phyloP scores from a whole-genome alignment of 1,284 basidiomycete genomes.

The Sanghuangporus baumii region DNA sequence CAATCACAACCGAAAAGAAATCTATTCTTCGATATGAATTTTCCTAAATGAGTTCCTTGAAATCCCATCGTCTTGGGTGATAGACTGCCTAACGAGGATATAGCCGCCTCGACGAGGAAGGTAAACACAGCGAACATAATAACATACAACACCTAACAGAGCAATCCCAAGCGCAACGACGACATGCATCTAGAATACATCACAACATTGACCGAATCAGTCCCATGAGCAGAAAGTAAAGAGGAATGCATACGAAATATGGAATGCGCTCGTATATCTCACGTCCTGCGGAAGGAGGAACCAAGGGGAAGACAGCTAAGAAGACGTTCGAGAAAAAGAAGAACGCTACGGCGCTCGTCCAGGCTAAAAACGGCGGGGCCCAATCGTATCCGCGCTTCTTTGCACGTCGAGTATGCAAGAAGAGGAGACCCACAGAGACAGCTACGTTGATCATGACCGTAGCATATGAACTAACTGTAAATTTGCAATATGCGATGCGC shows the following conservation, averaged over 20 bases:
- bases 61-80: constrained; percentile 52
- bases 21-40: constrained; percentile 14
- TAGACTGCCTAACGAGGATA: constrained; percentile 40
- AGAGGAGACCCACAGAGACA: constrained; percentile 54
- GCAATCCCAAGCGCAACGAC: constrained; percentile 45
- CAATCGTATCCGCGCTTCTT: constrained; percentile 37
- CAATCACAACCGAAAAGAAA: neutral
- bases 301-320: constrained; percentile 52
- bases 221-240: neutral
- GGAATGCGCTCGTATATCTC: constrained; percentile 51
- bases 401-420: constrained; percentile 42
- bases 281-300: constrained; percentile 48
- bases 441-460: constrained; percentile 49
- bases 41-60: constrained; percentile 38
- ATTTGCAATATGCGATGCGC: neutral
- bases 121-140: constrained; percentile 52
- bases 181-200: constrained; percentile 41
- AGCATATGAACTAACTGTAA: constrained; percentile 48
- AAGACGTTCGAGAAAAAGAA: constrained; percentile 64
- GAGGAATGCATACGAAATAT: constrained; percentile 48
- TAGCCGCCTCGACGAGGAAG: constrained; percentile 50
- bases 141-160: constrained; percentile 48
- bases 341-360: constrained; percentile 38
- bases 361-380: constrained; percentile 58
- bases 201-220: neutral